A percentile compares a stretch with the other conserved stretches of the same genome.
These are phyloP conservation scores for Paspalum vaginatum DNA, from an alignment of 176 grass and related monocot species.

Conservation along the genomic window DNA sequence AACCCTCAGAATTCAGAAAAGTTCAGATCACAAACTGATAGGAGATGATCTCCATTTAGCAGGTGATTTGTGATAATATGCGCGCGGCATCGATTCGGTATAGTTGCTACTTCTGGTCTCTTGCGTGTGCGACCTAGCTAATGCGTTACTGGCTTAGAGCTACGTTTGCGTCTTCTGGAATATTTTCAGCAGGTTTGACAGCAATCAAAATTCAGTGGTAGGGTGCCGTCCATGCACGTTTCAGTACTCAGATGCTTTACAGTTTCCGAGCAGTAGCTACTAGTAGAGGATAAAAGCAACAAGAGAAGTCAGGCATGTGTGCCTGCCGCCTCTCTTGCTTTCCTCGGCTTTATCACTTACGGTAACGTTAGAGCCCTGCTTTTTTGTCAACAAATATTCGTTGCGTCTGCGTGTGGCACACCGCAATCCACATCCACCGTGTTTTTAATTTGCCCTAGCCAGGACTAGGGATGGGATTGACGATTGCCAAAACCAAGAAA, in stretches of 20 bases:
- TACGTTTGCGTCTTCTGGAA: neutral
- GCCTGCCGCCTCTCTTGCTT: neutral
- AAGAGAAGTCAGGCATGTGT: conserved; percentile 33
- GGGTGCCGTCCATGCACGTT: neutral
- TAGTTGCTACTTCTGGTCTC: neutral
- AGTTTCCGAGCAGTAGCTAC: neutral
- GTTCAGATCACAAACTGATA: neutral
- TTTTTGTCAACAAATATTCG: conserved; percentile 27
- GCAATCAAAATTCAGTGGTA: neutral
- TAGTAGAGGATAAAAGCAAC: conserved; percentile 28
- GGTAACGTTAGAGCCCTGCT: neutral
- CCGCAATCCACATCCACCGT: conserved; percentile 5
- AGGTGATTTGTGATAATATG: neutral
- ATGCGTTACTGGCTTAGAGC: neutral
- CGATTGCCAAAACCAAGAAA: conserved; percentile 39
- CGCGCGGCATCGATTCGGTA: neutral
- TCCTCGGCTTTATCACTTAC: conserved; percentile 16
- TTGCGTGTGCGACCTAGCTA: neutral
- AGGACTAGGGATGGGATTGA: neutral
- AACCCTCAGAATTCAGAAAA: neutral
- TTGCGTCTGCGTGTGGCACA: conserved; percentile 41
- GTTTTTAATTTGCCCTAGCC: neutral
- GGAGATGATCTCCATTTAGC: neutral
- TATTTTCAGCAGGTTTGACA: neutral
- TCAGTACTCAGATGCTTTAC: conserved; percentile 7